Conservation (phyloP, 23 red algal species). For the Agarophyton chilense region DNA sequence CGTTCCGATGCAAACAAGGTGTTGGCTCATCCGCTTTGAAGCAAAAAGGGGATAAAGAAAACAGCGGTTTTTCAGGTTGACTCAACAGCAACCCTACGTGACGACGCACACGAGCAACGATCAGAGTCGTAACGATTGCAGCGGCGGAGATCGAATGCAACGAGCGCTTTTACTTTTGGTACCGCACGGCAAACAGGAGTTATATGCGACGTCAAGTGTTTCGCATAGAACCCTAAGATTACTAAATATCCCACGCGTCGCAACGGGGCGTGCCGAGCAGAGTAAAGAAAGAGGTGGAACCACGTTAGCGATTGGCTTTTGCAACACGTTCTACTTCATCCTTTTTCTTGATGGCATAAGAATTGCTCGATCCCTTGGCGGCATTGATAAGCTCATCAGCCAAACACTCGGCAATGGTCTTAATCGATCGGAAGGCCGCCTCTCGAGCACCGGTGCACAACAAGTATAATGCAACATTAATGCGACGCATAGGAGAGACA, state of each 20-base stretch:
- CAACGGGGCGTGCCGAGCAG: neutral
- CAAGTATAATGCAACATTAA: constrained; percentile 96
- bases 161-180: neutral
- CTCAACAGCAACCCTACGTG: too few species aligned
- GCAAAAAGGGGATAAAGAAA: too few species aligned
- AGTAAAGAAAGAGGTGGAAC: neutral
- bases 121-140: neutral
- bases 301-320: constrained; percentile 87
- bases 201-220: neutral
- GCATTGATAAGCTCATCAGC: constrained; percentile 99
- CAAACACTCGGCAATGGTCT: constrained; percentile 99
- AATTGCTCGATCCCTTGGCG: constrained; percentile 97
- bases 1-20: too few species aligned
- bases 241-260: too few species aligned
- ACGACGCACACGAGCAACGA: too few species aligned
- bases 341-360: constrained; percentile 99
- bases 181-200: neutral
- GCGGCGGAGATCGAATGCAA: neutral
- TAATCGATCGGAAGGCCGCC: constrained; percentile 96
- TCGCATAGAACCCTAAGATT: neutral
- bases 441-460: constrained; percentile 98
- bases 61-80: too few species aligned
- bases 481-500: constrained; percentile 97
- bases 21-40: too few species aligned
- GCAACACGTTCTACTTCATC: constrained; percentile 99